phyloP scores from a whole-genome alignment of 2,329 filamentous ascomycete genomes.

The Hypoxylon sp. region DNA sequence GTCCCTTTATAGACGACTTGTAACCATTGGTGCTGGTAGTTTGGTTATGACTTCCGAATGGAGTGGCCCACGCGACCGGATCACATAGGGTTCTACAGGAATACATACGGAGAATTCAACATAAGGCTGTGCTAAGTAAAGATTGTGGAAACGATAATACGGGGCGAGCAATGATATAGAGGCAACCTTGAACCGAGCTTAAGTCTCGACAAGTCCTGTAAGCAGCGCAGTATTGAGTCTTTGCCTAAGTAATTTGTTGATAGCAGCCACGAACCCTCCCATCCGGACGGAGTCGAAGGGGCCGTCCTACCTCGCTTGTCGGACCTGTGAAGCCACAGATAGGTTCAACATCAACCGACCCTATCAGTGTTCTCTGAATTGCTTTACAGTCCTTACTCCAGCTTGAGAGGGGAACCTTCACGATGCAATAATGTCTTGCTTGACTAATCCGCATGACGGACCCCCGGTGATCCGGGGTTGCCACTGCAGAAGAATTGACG shows the following conservation, averaged over 20 bases:
- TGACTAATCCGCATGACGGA: conserved; percentile 21
- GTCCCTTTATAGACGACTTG: conserved; percentile 25
- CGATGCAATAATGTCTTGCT: conserved; percentile 12
- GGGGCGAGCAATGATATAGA: conserved; percentile 2
- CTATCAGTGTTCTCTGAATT: conserved; percentile 27
- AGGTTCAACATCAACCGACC: conserved; percentile 20
- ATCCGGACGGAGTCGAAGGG: conserved; percentile 39
- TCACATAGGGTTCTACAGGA: conserved; percentile 20
- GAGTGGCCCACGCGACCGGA: conserved; percentile 38
- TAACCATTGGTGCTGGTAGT: conserved; percentile 29
- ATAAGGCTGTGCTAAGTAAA: conserved; percentile 3
- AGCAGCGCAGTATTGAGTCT: neutral
- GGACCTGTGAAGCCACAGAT: conserved; percentile 10
- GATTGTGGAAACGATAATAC: conserved; percentile 14
- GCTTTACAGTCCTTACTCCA: neutral
- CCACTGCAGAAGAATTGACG: neutral
- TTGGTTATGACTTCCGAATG: conserved; percentile 37
- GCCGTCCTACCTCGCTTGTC: conserved; percentile 37
- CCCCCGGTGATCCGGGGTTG: conserved; percentile 4
- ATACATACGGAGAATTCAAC: conserved; percentile 9
- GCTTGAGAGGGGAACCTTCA: conserved; percentile 11
- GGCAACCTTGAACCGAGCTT: neutral
- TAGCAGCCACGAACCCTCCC: conserved; percentile 12
- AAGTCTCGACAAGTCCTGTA: neutral
- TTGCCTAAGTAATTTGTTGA: conserved; percentile 7